phyloP scores from a whole-genome alignment of 169 alveolate species.

The Babesia ovis region DNA sequence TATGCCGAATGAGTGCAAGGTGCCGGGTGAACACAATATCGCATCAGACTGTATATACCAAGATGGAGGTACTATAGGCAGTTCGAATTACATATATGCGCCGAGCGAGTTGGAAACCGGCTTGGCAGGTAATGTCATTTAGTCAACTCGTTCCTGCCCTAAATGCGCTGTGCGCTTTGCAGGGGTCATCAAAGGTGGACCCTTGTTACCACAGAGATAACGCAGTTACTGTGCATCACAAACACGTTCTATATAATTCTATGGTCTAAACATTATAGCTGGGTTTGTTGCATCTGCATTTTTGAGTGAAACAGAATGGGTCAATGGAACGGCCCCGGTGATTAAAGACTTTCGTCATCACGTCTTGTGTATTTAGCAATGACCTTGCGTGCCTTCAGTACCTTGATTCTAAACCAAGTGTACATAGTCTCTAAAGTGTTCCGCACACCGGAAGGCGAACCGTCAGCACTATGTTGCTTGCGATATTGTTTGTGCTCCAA shows the following conservation, averaged over 20 bases:
- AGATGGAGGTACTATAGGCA: conserved; percentile 28
- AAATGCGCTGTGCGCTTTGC: too few species aligned
- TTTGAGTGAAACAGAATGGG: too few species aligned
- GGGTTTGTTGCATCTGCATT: too few species aligned
- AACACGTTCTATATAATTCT: too few species aligned
- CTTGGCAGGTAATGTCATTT: conserved; percentile 19
- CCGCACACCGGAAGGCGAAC: not conserved
- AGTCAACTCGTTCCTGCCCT: not conserved
- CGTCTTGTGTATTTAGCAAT: conserved; percentile 5
- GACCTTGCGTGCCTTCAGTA: conserved; percentile 24
- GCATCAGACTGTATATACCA: conserved; percentile 32
- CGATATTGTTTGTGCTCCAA: conserved; percentile 61
- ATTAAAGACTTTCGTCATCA: conserved; percentile 4
- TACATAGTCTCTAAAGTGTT: conserved; percentile 5
- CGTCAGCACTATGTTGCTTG: conserved; percentile 1
- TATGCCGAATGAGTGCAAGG: conserved; percentile 25
- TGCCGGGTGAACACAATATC: conserved; percentile 26
- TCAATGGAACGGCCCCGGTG: too few species aligned
- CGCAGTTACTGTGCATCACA: too few species aligned
- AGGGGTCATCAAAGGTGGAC: too few species aligned
- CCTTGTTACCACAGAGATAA: too few species aligned
- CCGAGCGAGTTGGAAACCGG: conserved; percentile 72
- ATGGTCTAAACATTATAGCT: too few species aligned
- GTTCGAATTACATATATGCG: conserved; percentile 43
- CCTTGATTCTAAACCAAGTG: conserved; percentile 11